phyloP scores from a whole-genome alignment of 1,284 basidiomycete genomes.

The Leccinum subrobustum region DNA sequence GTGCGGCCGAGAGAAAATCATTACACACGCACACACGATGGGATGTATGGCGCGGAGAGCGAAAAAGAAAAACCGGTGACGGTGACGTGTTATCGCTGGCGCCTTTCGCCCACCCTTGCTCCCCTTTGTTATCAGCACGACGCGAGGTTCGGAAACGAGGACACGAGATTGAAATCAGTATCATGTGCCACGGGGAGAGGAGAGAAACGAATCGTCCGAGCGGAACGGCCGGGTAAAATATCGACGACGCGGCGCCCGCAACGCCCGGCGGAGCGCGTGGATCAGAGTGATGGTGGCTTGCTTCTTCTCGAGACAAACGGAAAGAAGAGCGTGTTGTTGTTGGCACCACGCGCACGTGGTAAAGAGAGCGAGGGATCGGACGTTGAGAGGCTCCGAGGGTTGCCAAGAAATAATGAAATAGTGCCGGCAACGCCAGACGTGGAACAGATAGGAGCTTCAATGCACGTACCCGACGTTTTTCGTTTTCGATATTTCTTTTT shows the following conservation, averaged over 20 bases:
- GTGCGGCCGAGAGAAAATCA: constrained; percentile 26
- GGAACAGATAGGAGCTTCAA: constrained; percentile 11
- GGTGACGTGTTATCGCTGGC: constrained; percentile 13
- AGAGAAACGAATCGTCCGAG: background rate
- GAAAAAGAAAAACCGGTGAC: background rate
- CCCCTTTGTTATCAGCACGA: background rate
- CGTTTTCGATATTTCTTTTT: constrained; percentile 3
- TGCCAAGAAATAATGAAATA: constrained; percentile 12
- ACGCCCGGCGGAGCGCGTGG: background rate
- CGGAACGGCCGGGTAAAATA: background rate
- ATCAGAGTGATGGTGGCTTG: background rate
- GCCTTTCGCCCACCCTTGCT: background rate
- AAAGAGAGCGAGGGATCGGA: constrained; percentile 11
- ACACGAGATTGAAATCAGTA: background rate
- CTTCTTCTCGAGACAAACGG: background rate
- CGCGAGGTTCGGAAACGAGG: background rate
- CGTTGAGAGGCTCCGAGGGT: constrained; percentile 23
- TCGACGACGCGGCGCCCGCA: background rate
- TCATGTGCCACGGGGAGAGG: background rate
- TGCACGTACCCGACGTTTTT: constrained; percentile 2
- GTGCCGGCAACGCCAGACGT: constrained; percentile 14
- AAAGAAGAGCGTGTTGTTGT: background rate
- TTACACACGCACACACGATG: background rate
- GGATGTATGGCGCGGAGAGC: constrained; percentile 2
- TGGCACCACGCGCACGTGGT: background rate